Conservation (phyloP, 129 eudicot genomes). For the Artemisia argyi region DNA sequence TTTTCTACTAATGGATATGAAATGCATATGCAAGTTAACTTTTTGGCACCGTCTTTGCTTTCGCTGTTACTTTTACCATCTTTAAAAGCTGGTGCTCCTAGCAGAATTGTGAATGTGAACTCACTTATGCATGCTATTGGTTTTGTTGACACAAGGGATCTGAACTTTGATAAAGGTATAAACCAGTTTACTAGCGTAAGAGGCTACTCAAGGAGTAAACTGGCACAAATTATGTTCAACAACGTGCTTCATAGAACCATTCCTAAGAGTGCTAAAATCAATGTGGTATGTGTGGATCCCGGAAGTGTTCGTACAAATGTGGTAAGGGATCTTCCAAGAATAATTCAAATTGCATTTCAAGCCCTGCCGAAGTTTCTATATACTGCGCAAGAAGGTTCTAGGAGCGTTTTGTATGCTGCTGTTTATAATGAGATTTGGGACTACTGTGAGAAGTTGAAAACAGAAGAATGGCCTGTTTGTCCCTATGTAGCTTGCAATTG, state of each 20-base stretch:
- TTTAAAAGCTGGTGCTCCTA: conserved; percentile 31
- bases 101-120: conserved; percentile 43
- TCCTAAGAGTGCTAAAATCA: conserved; percentile 26
- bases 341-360: conserved; percentile 33
- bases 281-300: conserved; percentile 44
- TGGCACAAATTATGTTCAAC: conserved; percentile 50
- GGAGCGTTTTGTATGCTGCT: conserved; percentile 46
- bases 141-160: conserved; percentile 35
- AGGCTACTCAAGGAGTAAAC: conserved; percentile 53
- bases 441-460: conserved; percentile 39
- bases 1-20: conserved; percentile 39
- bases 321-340: conserved; percentile 40
- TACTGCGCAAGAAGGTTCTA: conserved; percentile 43
- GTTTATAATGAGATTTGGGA: conserved; percentile 35
- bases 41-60: conserved; percentile 44
- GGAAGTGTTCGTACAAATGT: conserved; percentile 57
- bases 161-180: conserved; percentile 30
- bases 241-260: conserved; percentile 41
- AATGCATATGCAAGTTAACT: conserved; percentile 48
- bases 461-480: conserved; percentile 39
- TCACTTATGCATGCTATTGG: conserved; percentile 43
- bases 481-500: conserved; percentile 39
- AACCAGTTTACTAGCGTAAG: conserved; percentile 31
- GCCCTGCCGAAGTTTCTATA: conserved; percentile 23
- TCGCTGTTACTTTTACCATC: conserved; percentile 38